Evolutionary conservation across 1,139 yeast species (phyloP).

Genomic region (Entelexis sorbosivorans): DNA sequence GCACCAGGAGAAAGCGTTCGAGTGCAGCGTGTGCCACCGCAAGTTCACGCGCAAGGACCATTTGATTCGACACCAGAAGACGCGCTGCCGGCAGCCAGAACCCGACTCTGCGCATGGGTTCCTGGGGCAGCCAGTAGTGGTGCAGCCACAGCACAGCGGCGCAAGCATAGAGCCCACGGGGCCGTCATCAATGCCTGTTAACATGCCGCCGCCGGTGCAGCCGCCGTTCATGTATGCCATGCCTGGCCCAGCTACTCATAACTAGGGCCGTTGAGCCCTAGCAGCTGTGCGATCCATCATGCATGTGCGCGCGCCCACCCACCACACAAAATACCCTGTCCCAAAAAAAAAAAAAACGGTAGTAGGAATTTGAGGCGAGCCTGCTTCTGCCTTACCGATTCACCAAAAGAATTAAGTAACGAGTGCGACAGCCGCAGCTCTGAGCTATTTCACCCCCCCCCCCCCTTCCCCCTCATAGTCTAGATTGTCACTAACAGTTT

Average conservation of each 20-base stretch:
- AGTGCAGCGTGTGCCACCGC: constrained; percentile 27
- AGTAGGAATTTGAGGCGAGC: too few species aligned
- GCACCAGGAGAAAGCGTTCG: constrained; percentile 24
- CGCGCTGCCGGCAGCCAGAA: neutral
- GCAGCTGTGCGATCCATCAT: too few species aligned
- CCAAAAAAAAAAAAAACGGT: too few species aligned
- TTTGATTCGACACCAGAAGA: constrained; percentile 25
- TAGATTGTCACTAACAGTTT: neutral
- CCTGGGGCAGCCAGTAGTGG: neutral
- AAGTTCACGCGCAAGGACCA: constrained; percentile 31
- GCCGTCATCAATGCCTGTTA: neutral
- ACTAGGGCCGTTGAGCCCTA: neutral
- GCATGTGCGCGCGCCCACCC: too few species aligned
- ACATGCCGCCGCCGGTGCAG: constrained; percentile 1
- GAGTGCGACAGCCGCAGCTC: too few species aligned
- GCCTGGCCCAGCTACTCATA: neutral
- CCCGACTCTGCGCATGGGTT: neutral
- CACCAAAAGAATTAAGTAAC: too few species aligned
- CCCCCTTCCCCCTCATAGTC: too few species aligned
- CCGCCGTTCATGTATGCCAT: neutral
- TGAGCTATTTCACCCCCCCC: too few species aligned
- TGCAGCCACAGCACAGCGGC: neutral
- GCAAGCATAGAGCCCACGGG: neutral
- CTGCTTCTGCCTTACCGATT: too few species aligned
- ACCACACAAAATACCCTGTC: too few species aligned